Percentiles rank a stretch among this genome's conserved stretches.
These are phyloP conservation scores for Penicillium lividum DNA, from an alignment of 495 filamentous ascomycete species.

Conservation along the genomic window DNA sequence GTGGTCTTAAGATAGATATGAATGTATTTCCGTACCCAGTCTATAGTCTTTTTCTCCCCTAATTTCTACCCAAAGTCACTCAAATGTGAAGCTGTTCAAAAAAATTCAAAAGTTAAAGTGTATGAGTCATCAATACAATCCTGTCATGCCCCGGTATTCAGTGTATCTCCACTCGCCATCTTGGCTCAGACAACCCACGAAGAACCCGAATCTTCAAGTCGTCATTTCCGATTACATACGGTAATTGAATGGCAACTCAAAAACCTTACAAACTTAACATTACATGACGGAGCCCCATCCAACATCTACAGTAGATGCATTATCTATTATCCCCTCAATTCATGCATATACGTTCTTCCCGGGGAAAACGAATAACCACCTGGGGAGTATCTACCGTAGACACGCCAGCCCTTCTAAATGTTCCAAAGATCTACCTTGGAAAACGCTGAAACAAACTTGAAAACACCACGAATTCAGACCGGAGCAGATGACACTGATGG, in stretches of 20 bases:
- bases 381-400: background rate
- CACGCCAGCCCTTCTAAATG: background rate
- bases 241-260: background rate
- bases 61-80: background rate
- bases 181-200: constrained; percentile 3
- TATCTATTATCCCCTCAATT: background rate
- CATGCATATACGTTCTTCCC: background rate
- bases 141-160: constrained; percentile 37
- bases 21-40: background rate
- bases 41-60: background rate
- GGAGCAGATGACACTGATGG: constrained; percentile 8
- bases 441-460: background rate
- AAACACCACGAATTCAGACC: constrained; percentile 16
- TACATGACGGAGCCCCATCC: background rate
- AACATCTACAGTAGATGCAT: background rate
- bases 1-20: background rate
- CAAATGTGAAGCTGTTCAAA: constrained; percentile 1
- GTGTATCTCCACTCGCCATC: constrained; percentile 20
- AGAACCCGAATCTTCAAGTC: constrained; percentile 2
- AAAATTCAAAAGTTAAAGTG: background rate
- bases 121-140: constrained; percentile 26
- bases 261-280: background rate
- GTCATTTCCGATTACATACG: background rate
- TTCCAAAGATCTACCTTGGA: background rate
- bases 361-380: background rate